phyloP scores from a whole-genome alignment of 2,329 filamentous ascomycete genomes.

The Lasiodiplodia citricola region DNA sequence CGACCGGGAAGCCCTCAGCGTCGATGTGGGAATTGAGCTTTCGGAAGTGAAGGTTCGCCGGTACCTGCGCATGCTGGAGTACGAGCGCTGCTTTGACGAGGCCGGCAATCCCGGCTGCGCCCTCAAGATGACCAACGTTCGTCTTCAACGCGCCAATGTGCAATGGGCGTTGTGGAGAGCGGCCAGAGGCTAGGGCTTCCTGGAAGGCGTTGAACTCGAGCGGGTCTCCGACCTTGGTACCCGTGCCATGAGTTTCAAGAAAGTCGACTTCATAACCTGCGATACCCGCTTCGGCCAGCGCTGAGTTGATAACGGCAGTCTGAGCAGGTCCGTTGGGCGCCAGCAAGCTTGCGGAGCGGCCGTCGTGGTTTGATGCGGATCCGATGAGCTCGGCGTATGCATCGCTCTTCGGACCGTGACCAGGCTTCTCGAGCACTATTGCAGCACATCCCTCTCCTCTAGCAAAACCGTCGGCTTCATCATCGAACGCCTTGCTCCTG shows the following conservation, averaged over 20 bases:
- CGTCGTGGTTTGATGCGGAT: slow-evolving; percentile 56
- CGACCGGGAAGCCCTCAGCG: not conserved
- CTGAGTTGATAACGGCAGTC: slow-evolving; percentile 39
- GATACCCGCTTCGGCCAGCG: slow-evolving; percentile 44
- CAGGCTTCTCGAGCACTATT: slow-evolving; percentile 62
- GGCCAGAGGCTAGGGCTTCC: not conserved
- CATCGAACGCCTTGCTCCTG: slow-evolving; percentile 49
- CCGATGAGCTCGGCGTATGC: slow-evolving; percentile 53
- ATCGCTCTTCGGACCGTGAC: slow-evolving; percentile 53
- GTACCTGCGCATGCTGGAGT: slow-evolving; percentile 40
- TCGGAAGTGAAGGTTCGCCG: slow-evolving; percentile 34
- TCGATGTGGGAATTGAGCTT: not conserved
- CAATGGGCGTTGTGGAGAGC: too few species aligned
- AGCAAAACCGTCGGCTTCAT: slow-evolving; percentile 66
- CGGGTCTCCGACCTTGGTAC: slow-evolving; percentile 14
- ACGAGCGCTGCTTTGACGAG: slow-evolving; percentile 43
- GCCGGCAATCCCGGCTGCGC: slow-evolving; percentile 38
- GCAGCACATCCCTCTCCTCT: slow-evolving; percentile 67
- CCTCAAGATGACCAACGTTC: slow-evolving; percentile 47
- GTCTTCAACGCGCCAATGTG: slow-evolving; percentile 35
- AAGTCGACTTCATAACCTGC: slow-evolving; percentile 31
- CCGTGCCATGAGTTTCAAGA: slow-evolving; percentile 37
- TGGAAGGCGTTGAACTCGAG: slow-evolving; percentile 26
- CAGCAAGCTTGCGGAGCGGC: slow-evolving; percentile 49
- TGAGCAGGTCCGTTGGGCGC: slow-evolving; percentile 45